Evolutionary conservation across 1,139 yeast genomes (phyloP), one percentile per base, ranked within the genome.

Genomic region (Kazachstania sp.): DNA sequence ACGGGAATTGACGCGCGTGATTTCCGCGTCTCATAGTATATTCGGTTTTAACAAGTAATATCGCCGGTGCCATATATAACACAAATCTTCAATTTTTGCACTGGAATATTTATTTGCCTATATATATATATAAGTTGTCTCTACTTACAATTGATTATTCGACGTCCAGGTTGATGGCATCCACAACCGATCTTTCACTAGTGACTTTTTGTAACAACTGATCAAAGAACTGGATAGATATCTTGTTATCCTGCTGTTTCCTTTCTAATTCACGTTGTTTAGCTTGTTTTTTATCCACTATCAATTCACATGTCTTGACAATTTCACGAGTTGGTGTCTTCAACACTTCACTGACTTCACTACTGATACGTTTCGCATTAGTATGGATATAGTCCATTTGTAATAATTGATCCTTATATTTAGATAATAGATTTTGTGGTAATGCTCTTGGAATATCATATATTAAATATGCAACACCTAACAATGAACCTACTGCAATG

Each of bases 401-500:
- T 35, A 72, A 70, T 35, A 92, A 71, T 57, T 83, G 85, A 8
- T 61, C 63, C 52, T 76, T 77, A 54, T 90, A 77, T 65, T 85
- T 87, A 46, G 74, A 72, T 0, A 95, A 87, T 51, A 88, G 75
- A 49, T 88, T 88, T 56, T 88, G 73, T 23, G 96, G 95, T 58
- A 86, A 78, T 0, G 97, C 95, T 56, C 84, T 78, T 2, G 97
- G 97, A 16, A 94, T 79, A 63, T 92, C 98, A 48, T 73, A 72
- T 12, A 87, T 69, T 51, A 88, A 64, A 58, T 86, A 87, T 39
- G 81, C 81, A 0, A 79, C 68, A 0, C 88, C 77, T 29, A 81
- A 71, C 0, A 81, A 75, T 4, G 81, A 68, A 1, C 77, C 76
- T 15, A 82, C 72, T 4, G 81, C 54, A 1, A 75, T 56, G 0